Evolutionary conservation across 1,139 yeast species (phyloP), one percentile per base, ranked within the genome.

Genomic region (Scheffersomyces segobiensis): DNA sequence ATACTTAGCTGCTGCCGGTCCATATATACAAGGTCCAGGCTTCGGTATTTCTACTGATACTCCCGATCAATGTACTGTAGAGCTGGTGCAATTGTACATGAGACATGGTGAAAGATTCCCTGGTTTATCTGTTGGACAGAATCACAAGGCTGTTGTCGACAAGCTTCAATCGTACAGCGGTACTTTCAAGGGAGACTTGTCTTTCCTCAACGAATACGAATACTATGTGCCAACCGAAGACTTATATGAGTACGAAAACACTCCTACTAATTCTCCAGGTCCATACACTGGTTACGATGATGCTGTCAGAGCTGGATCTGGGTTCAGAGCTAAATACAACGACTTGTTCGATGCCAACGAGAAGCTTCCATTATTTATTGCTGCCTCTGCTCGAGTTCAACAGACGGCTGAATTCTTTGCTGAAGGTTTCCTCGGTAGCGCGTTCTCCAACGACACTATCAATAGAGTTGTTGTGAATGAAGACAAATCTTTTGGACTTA

Each of bases 81-180:
- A 85, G 58, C 91, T 87, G 68, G 89, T 87, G 18, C 86, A 85
- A 63, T 70, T 85, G 59, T 72, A 85, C 55, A 78, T 82, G 60
- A 81, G 93, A 67, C 93, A 88, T 64, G 93, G 93, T 22, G 92
- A 87, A 67, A 76, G 93, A 65, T 88, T 79, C 67, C 91, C 91
- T 5, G 72, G 72, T 3, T 55, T 66, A 22, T 50, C 64, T 12
- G 69, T 64, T 14, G 75, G 75, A 20, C 54, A 58, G 53, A 50
- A 39, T 12, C 70, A 66, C 32, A 66, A 71, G 54, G 65, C 62
- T 18, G 55, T 71, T 24, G 67, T 70, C 42, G 62, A 68, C 18
- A 62, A 66, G 51, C 63, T 73, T 26, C 69, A 66, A 59, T 57
- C 59, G 39, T 67, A 67, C 58, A 60, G 62, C 32, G 60, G 62